Evolutionary conservation across 1,284 basidiomycete species (phyloP).

Genomic region (Boletus hoseneyae): DNA sequence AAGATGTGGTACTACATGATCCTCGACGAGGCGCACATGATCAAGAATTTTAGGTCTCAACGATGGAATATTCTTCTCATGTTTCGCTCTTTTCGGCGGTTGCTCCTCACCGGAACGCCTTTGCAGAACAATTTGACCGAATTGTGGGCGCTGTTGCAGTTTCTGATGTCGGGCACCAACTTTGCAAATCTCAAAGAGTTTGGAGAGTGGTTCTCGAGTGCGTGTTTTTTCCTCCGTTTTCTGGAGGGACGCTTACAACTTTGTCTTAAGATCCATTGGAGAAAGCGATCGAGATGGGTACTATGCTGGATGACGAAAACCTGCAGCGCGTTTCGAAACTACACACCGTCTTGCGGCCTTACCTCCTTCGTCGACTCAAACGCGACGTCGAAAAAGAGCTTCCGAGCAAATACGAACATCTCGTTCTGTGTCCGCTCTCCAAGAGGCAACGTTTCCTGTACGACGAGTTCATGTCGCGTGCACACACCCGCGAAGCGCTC

Average conservation of each 20-base stretch:
- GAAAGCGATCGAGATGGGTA: constrained; percentile 89
- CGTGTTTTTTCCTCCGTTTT: constrained; percentile 29
- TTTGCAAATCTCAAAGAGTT: constrained; percentile 96
- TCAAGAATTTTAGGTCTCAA: constrained; percentile 97
- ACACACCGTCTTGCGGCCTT: constrained; percentile 91
- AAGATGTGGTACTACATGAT: constrained; percentile 98
- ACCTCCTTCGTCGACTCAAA: constrained; percentile 92
- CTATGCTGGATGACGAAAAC: constrained; percentile 78
- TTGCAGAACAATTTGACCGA: constrained; percentile 96
- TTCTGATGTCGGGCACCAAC: constrained; percentile 90
- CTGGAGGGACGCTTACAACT: neutral
- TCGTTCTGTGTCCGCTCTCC: constrained; percentile 88
- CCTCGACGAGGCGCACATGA: constrained; percentile 96
- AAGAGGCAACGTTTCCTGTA: constrained; percentile 96
- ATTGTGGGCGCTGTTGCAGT: constrained; percentile 93
- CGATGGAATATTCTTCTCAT: constrained; percentile 95
- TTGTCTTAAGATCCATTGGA: constrained; percentile 76
- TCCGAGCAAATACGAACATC: constrained; percentile 93
- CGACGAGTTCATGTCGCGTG: constrained; percentile 96
- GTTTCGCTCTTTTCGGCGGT: constrained; percentile 86
- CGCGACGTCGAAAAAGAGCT: constrained; percentile 95
- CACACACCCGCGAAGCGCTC: constrained; percentile 84
- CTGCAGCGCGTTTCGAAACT: constrained; percentile 86
- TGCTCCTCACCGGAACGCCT: constrained; percentile 91
- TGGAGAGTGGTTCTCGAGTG: constrained; percentile 95